Evolutionary conservation across 2,329 filamentous ascomycete genomes (phyloP).

Genomic region (Venturiaceae sp.): DNA sequence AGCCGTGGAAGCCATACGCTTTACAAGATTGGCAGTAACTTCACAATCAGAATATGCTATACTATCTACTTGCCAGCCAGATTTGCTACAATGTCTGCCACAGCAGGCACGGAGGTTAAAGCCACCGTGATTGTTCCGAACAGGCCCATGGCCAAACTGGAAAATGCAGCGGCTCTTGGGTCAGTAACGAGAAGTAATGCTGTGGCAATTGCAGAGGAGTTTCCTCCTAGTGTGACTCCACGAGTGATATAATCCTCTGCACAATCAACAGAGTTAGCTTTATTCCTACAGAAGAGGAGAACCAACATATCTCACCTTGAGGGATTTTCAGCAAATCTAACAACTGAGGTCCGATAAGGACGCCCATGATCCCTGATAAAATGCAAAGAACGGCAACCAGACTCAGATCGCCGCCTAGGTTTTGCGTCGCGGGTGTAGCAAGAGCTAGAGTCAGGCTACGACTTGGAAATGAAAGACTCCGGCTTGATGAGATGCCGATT

Average conservation of each 20-base stretch:
- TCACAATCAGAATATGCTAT: no score
- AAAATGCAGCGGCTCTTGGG: constrained; percentile 49
- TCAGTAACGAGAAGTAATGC: constrained; percentile 47
- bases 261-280: background rate
- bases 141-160: constrained; percentile 50
- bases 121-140: constrained; percentile 51
- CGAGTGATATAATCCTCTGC: constrained; percentile 55
- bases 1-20: no score
- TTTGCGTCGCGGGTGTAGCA: constrained; percentile 46
- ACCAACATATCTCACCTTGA: background rate
- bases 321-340: constrained; percentile 42
- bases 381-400: constrained; percentile 49
- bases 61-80: background rate
- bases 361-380: constrained; percentile 49
- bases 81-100: constrained; percentile 34
- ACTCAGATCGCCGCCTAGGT: constrained; percentile 47
- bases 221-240: constrained; percentile 52
- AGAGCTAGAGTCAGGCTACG: constrained; percentile 50
- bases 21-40: no score
- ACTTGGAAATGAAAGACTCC: constrained; percentile 46
- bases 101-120: constrained; percentile 47
- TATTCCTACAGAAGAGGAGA: background rate
- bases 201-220: constrained; percentile 51
- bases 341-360: constrained; percentile 42
- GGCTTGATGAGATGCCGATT: constrained; percentile 43